A percentile compares a stretch with the other conserved stretches of the same genome.
These are phyloP conservation scores for Naganishia kalamii DNA, from an alignment of 768 basidiomycete genomes.

Conservation along the genomic window DNA sequence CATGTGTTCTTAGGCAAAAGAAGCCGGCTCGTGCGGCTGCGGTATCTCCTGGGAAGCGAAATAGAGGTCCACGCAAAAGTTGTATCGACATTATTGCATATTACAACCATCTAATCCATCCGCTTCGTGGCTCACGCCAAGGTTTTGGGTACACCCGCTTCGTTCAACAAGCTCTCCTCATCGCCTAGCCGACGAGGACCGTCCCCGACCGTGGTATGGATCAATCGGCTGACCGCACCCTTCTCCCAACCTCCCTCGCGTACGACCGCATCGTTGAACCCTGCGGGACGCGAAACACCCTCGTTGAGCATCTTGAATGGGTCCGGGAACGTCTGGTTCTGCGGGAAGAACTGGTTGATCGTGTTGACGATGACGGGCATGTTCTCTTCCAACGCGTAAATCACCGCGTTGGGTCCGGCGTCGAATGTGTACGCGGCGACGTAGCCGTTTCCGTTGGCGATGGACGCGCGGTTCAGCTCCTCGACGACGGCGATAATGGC, in stretches of 20 bases:
- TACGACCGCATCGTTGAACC: conserved; percentile 73
- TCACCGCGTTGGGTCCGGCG: conserved; percentile 96
- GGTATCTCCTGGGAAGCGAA: conserved; percentile 93
- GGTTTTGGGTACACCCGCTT: conserved; percentile 61
- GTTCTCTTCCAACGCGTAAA: conserved; percentile 75
- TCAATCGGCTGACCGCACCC: conserved; percentile 79
- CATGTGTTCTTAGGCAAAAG: conserved; percentile 51
- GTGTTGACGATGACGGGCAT: conserved; percentile 70
- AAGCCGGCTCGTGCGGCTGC: conserved; percentile 85
- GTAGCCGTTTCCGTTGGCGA: conserved; percentile 56
- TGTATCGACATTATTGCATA: not conserved
- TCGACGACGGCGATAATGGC: conserved; percentile 84
- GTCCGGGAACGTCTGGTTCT: conserved; percentile 68
- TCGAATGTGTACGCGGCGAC: conserved; percentile 98
- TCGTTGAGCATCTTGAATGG: conserved; percentile 57
- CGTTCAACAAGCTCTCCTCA: conserved; percentile 62
- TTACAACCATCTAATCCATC: not conserved
- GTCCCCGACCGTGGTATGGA: conserved; percentile 87
- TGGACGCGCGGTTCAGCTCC: conserved; percentile 79
- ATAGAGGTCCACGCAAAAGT: not conserved
- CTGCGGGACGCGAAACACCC: conserved; percentile 50
- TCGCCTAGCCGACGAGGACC: conserved; percentile 64
- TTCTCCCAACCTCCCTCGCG: conserved; percentile 56
- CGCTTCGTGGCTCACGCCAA: conserved; percentile 19
- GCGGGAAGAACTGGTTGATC: conserved; percentile 81